These are phyloP conservation scores for Mycena rebaudengoi DNA, from an alignment of 768 basidiomycete species.

Conservation along the genomic window DNA sequence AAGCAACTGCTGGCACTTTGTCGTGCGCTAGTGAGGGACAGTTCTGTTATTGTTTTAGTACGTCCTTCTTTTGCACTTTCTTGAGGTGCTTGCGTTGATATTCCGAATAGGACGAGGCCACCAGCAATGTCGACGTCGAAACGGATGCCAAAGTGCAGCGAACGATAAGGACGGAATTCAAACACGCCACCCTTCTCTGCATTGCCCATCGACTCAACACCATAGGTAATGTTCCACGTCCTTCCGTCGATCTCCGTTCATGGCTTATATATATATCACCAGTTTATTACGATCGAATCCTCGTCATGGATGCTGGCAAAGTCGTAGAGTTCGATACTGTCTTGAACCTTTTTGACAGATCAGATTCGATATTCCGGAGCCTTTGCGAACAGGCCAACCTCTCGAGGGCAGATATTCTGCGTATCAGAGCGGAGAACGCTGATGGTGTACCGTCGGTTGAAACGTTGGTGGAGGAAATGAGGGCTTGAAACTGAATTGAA, in stretches of 20 bases:
- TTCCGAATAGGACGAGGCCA: slow-evolving; percentile 62
- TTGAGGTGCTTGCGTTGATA: background rate
- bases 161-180: slow-evolving; percentile 70
- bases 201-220: slow-evolving; percentile 68
- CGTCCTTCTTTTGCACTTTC: slow-evolving; percentile 25
- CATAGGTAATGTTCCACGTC: slow-evolving; percentile 45
- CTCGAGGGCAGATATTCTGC: slow-evolving; percentile 8
- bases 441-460: slow-evolving; percentile 12
- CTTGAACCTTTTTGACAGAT: slow-evolving; percentile 64
- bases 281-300: slow-evolving; percentile 71
- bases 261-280: background rate
- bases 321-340: slow-evolving; percentile 81
- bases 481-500: slow-evolving; percentile 3
- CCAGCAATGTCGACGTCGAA: slow-evolving; percentile 66
- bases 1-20: slow-evolving; percentile 69
- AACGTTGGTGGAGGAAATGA: slow-evolving; percentile 2
- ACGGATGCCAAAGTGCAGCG: slow-evolving; percentile 67
- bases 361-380: slow-evolving; percentile 71
- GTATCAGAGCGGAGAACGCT: slow-evolving; percentile 7
- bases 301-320: slow-evolving; percentile 75
- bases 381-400: slow-evolving; percentile 73
- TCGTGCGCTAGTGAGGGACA: slow-evolving; percentile 67
- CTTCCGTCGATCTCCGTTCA: slow-evolving; percentile 18
- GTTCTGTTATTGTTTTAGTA: slow-evolving; percentile 65
- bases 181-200: slow-evolving; percentile 58